These are phyloP conservation scores for Umbilicus rupestris DNA, from an alignment of 164 flowering plant species.

Conservation along the genomic window DNA sequence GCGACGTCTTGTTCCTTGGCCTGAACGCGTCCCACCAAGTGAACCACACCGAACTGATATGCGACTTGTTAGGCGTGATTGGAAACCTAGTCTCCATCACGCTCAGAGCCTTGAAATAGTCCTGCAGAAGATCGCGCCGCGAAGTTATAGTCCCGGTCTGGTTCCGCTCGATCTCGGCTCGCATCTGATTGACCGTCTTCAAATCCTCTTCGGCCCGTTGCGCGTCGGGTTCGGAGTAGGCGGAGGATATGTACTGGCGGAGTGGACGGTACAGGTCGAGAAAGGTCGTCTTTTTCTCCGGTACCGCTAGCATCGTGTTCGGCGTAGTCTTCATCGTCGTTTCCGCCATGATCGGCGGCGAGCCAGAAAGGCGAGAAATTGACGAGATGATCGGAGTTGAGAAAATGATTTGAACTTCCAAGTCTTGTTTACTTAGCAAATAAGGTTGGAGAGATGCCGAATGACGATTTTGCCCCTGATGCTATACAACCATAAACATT, in stretches of 20 bases:
- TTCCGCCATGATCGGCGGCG: constrained; percentile 8
- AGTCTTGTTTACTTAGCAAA: not conserved
- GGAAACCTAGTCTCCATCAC: constrained; percentile 85
- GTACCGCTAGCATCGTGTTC: constrained; percentile 69
- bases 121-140: constrained; percentile 69
- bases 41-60: constrained; percentile 58
- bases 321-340: constrained; percentile 19
- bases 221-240: constrained; percentile 88
- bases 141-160: constrained; percentile 27
- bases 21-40: constrained; percentile 85
- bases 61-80: constrained; percentile 74
- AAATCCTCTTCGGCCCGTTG: constrained; percentile 84
- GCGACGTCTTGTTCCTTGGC: constrained; percentile 56
- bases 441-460: not conserved
- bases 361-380: not conserved
- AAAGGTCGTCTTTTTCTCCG: constrained; percentile 75
- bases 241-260: constrained; percentile 56
- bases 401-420: not conserved
- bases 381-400: constrained; percentile 7
- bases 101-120: constrained; percentile 59
- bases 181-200: constrained; percentile 44
- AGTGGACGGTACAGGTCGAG: constrained; percentile 85
- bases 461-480: constrained; percentile 1
- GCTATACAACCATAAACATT: not conserved
- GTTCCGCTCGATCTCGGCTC: constrained; percentile 57